These are phyloP conservation scores for Ananas comosus DNA, from an alignment of 176 grass and related monocot genomes.

Conservation along the genomic window DNA sequence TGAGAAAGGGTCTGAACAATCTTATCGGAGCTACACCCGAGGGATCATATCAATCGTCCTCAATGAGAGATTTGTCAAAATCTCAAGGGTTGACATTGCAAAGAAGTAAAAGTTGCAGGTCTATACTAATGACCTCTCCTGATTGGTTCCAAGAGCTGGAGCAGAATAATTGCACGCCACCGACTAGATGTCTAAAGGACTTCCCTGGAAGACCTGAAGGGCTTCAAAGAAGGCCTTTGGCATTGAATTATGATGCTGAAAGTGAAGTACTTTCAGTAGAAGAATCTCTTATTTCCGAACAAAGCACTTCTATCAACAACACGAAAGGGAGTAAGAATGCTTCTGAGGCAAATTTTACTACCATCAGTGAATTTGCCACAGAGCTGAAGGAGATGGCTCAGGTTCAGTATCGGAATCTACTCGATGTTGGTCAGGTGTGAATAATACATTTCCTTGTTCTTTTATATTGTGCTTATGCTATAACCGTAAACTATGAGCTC, in stretches of 20 bases:
- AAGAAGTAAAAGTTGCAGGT: constrained; percentile 87
- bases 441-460: not conserved
- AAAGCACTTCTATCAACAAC: constrained; percentile 31
- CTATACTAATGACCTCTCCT: constrained; percentile 35
- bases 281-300: constrained; percentile 72
- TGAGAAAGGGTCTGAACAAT: constrained; percentile 51
- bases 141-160: constrained; percentile 41
- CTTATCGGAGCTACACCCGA: constrained; percentile 26
- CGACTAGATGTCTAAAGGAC: constrained; percentile 55
- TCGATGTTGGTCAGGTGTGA: constrained; percentile 33
- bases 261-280: constrained; percentile 53
- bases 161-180: constrained; percentile 48
- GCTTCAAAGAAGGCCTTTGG: constrained; percentile 31
- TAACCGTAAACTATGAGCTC: not conserved
- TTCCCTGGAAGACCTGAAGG: constrained; percentile 59
- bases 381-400: constrained; percentile 90
- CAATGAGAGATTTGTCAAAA: constrained; percentile 23
- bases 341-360: constrained; percentile 45
- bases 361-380: constrained; percentile 68
- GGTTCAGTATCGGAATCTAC: constrained; percentile 53
- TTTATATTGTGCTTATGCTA: constrained; percentile 3
- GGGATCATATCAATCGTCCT: constrained; percentile 30
- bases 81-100: constrained; percentile 39
- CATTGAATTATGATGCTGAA: constrained; percentile 49
- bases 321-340: constrained; percentile 24